These are phyloP conservation scores for Zygnema cylindricum DNA, from an alignment of 139 green algal genomes.

Conservation along the genomic window DNA sequence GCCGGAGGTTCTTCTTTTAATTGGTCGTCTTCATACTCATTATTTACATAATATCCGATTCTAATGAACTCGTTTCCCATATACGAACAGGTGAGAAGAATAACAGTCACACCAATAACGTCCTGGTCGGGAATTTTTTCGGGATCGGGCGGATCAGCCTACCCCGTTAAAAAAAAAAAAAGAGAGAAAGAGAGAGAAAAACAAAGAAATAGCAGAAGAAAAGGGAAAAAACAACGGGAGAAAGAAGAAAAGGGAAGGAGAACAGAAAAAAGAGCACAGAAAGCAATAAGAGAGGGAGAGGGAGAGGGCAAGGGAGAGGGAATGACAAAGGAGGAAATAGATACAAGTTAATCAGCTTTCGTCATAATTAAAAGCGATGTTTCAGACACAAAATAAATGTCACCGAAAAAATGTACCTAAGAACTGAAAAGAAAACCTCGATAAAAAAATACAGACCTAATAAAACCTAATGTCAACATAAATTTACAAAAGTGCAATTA, in stretches of 20 bases:
- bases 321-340: not conserved
- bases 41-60: conserved; percentile 94
- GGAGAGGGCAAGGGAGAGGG: not conserved
- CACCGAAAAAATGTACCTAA: no score
- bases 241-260: not conserved
- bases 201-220: not conserved
- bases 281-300: conserved; percentile 1
- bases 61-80: conserved; percentile 67
- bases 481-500: no score
- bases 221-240: not conserved
- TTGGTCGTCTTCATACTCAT: conserved; percentile 90
- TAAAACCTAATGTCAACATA: no score
- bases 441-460: no score
- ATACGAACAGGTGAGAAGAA: conserved; percentile 97
- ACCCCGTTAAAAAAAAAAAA: conserved; percentile 15
- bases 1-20: conserved; percentile 66
- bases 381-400: no score
- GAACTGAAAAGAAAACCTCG: no score
- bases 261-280: not conserved
- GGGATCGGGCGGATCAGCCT: conserved; percentile 87
- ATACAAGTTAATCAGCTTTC: not conserved
- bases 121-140: conserved; percentile 78
- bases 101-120: conserved; percentile 90
- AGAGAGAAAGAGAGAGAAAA: conserved; percentile 13
- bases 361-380: no score